Base-by-base conservation (phyloP, 164 flowering plant species). In the Paratinospora sagittata region DNA sequence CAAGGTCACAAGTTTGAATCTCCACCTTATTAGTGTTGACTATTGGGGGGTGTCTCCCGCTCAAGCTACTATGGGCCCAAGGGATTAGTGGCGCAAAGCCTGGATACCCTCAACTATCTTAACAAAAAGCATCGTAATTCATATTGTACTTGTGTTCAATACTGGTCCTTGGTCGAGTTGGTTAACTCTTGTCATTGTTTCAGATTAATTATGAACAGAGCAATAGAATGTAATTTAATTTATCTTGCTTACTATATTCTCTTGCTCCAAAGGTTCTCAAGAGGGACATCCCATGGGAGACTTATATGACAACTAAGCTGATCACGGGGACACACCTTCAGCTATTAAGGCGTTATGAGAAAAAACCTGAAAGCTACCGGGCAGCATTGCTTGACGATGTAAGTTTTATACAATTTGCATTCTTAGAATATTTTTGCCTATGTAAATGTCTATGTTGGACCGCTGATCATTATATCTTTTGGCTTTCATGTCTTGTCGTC, bases 241-340 rank as follows among this genome's bases (percentile, higher is more conserved):
- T 66, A n/a, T 47, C 45, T 62, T 67, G 67, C 23, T 49, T 34
- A 27, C 39, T 61, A 63, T 73, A 12, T 67, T 70, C 14, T 76
- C 70, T 68, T 43, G 24, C 16, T 68, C 33, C 65, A 76, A 67
- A 95, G 99, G 98, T 95, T 80, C 82, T 95, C 72, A 87, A 74
- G 82, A 90, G 97, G 82, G 99, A 92, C 82, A 92, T 95, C 49
- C 98, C 99, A 77, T 95, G 99, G 99, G 99, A 95, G 81, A 89
- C 98, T 3, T 95, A 95, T 85, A 88, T 91, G 97, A 84, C 91
- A 26, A 91, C 98, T 21, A 95, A 92, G 84, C 83, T 92, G 82
- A 95, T 95, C 69, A 77, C 94, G 8, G 98, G 98, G 60, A 92
- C 96, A 39, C 84, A 87, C 74, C 95, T 95, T 80, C 99, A 95